These are phyloP conservation scores for Pezicula rhizophila DNA, from an alignment of 2,329 filamentous ascomycete species.

Conservation along the genomic window DNA sequence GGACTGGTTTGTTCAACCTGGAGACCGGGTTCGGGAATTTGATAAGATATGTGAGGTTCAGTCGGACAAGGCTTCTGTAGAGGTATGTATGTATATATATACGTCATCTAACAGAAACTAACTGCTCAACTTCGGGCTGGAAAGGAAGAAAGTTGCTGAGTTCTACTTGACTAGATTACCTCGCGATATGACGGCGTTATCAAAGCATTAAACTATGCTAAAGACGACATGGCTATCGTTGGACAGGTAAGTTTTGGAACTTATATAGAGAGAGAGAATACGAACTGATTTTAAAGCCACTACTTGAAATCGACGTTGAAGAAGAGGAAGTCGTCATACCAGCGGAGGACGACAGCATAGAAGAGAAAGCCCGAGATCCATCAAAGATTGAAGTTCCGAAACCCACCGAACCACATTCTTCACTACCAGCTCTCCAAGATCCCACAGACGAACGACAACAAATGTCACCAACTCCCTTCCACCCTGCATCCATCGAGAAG, in stretches of 20 bases:
- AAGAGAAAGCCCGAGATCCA: no score
- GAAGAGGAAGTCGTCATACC: no score
- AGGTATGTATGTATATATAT: no score
- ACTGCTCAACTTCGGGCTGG: no score
- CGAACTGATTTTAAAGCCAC: slow-evolving; percentile 32
- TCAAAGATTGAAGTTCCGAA: no score
- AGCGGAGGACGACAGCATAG: no score
- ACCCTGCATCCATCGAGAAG: no score
- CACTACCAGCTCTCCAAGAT: no score
- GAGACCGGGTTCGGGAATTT: slow-evolving; percentile 64
- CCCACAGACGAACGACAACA: no score
- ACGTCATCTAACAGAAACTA: no score
- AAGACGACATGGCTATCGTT: slow-evolving; percentile 62
- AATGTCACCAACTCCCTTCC: no score
- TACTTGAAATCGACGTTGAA: slow-evolving; percentile 63
- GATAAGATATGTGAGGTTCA: slow-evolving; percentile 67
- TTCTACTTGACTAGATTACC: slow-evolving; percentile 43
- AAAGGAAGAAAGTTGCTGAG: background rate
- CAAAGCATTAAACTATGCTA: slow-evolving; percentile 62
- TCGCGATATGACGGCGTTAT: slow-evolving; percentile 64
- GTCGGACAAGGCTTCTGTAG: slow-evolving; percentile 54
- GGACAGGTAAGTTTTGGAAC: slow-evolving; percentile 37
- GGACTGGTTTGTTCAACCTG: slow-evolving; percentile 68
- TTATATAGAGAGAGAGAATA: background rate
- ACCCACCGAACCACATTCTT: no score